Evolutionary conservation across 441 rosid genomes (phyloP).

Genomic region (Jatropha podagrica): DNA sequence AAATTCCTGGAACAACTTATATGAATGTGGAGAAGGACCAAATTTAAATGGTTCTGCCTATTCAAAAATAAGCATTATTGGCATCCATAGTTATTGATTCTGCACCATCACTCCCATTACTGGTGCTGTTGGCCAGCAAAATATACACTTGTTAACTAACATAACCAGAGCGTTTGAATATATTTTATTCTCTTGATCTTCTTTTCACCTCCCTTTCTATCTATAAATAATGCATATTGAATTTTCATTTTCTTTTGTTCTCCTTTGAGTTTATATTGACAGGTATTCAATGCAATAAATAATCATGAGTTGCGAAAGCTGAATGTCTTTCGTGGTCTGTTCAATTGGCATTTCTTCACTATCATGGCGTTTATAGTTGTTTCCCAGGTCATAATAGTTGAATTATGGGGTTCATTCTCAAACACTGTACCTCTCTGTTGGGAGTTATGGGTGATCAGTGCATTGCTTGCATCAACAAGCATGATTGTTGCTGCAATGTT

Average conservation of each 20-base stretch:
- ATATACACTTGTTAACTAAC: background rate
- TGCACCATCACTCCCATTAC: background rate
- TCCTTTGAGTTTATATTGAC: background rate
- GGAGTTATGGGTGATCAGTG: background rate
- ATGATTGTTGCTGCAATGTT: background rate
- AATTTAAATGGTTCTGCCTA: background rate
- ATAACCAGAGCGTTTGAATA: too few species aligned
- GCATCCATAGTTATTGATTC: background rate
- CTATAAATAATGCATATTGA: background rate
- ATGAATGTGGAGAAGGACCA: background rate
- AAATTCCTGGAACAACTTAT: background rate
- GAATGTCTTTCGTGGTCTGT: slow-evolving; percentile 1
- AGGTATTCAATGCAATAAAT: slow-evolving; percentile 2
- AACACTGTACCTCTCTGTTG: background rate
- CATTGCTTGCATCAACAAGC: background rate
- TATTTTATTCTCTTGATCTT: background rate
- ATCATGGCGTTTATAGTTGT: background rate
- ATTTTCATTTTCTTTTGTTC: background rate
- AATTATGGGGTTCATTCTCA: background rate
- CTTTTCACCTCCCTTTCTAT: background rate
- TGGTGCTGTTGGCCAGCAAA: background rate
- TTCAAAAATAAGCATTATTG: background rate
- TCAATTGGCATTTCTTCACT: background rate
- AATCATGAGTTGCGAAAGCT: background rate
- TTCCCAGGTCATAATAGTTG: background rate